Base-by-base conservation (phyloP, 768 basidiomycete genomes). In the Amanita fuliginea region DNA sequence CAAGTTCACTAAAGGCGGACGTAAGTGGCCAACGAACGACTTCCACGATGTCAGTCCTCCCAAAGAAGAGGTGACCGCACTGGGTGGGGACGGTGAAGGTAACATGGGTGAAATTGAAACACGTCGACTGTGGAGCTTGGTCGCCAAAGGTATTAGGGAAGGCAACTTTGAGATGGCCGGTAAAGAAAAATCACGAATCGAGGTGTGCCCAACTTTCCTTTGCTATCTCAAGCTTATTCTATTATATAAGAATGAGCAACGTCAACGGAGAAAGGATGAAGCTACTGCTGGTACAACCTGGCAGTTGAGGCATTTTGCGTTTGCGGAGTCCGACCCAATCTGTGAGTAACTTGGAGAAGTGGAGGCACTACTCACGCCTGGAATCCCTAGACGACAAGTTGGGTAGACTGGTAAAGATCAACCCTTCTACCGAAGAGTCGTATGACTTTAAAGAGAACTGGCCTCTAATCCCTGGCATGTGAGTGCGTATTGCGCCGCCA, bases 91-190 rank as follows among this genome's bases (percentile, higher is more conserved):
- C 50, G 66, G 67, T 35, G 74, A 75, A 54, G 73, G 72, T 18
- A 70, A 73, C 51, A 81, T 86, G 67, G 75, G 75, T n/a, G 81
- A 85, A 57, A 92, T 79, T 71, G 95, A 99, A 72, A 92, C 83
- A 51, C 72, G 95, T 57, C 74, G 73, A 57, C 68, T 96, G 52
- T 98, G 95, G 95, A 64, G 69, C 54, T 71, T 76, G 42, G 95
- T 97, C 19, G 83, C 93, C 18, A 86, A 86, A 62, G 95, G 95
- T 11, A 98, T 98, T 52, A 69, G 85, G 49, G 85, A 83, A 51
- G 87, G 89, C 11, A 90, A 97, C 60, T 98, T 92, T 61, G 95
- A 99, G 46, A 67, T 72, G n/a, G 95, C 95, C 3, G 84, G 84
- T 52, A 70, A 66, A 56, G 95, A 93, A 62, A 97, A 99, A 80